phyloP scores from a whole-genome alignment of 257 asterid species.

The Solanum pinnatisectum region DNA sequence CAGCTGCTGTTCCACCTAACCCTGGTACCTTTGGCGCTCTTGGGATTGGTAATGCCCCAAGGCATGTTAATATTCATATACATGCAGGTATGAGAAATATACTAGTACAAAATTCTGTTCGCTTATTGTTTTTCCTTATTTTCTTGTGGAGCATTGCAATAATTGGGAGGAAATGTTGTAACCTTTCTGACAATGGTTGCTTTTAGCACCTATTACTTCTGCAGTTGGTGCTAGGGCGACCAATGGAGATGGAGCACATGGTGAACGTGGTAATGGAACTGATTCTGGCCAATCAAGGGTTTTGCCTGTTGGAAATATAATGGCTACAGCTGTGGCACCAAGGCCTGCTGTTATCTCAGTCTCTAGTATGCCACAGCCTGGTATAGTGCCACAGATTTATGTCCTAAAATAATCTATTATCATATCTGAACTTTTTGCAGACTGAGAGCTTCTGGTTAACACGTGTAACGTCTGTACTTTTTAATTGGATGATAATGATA shows the following conservation, averaged over 20 bases:
- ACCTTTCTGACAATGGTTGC: not conserved
- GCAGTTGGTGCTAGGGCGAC: conserved; percentile 37
- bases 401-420: not conserved
- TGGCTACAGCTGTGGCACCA: conserved; percentile 25
- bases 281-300: conserved; percentile 41
- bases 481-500: not conserved
- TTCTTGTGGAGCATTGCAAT: not conserved
- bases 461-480: not conserved
- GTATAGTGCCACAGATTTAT: conserved; percentile 19
- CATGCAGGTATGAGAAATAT: conserved; percentile 51
- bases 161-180: not conserved
- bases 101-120: not conserved
- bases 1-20: conserved; percentile 33
- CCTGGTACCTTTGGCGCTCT: conserved; percentile 42
- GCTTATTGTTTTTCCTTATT: not conserved
- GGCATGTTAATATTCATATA: conserved; percentile 83
- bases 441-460: not conserved
- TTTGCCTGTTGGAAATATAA: conserved; percentile 17
- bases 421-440: not conserved
- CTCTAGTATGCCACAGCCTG: conserved; percentile 28
- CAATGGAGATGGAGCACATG: conserved; percentile 44
- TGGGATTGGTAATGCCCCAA: conserved; percentile 46
- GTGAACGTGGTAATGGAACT: conserved; percentile 32
- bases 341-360: conserved; percentile 26
- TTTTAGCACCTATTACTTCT: conserved; percentile 13